These are phyloP conservation scores for Backusella luteola DNA, from an alignment of 192 early-diverging fungal genomes.

Conservation along the genomic window DNA sequence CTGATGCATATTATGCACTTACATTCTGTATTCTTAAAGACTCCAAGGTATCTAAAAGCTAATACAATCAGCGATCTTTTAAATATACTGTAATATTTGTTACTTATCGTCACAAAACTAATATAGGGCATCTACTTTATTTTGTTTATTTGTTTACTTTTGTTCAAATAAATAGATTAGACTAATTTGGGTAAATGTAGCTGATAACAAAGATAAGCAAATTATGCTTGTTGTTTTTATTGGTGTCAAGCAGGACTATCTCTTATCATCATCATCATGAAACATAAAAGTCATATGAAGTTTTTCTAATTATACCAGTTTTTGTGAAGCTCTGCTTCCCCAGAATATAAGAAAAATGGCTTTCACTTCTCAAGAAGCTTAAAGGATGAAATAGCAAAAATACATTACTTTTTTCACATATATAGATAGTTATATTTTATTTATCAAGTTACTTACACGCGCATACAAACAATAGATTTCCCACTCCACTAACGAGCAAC, in stretches of 20 bases:
- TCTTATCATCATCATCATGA: neutral
- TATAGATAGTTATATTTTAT: neutral
- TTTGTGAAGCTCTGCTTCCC: neutral
- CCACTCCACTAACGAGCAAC: neutral
- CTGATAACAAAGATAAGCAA: neutral
- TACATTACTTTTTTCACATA: neutral
- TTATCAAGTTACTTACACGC: neutral
- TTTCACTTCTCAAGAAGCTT: neutral
- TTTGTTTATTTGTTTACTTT: neutral
- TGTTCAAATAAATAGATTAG: neutral
- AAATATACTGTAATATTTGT: neutral
- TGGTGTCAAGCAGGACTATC: neutral
- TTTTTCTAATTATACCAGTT: neutral
- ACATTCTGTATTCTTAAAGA: neutral
- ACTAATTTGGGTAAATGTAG: neutral
- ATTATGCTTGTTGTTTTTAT: neutral
- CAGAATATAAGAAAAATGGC: neutral
- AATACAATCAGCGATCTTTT: neutral
- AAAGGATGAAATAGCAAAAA: neutral
- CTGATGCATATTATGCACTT: neutral
- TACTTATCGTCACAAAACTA: neutral
- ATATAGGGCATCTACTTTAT: neutral
- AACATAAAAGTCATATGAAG: neutral
- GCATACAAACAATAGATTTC: neutral
- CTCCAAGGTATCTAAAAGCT: neutral